Base-by-base conservation (phyloP, 805 yeast genomes). In the Candida ipomoeae region DNA sequence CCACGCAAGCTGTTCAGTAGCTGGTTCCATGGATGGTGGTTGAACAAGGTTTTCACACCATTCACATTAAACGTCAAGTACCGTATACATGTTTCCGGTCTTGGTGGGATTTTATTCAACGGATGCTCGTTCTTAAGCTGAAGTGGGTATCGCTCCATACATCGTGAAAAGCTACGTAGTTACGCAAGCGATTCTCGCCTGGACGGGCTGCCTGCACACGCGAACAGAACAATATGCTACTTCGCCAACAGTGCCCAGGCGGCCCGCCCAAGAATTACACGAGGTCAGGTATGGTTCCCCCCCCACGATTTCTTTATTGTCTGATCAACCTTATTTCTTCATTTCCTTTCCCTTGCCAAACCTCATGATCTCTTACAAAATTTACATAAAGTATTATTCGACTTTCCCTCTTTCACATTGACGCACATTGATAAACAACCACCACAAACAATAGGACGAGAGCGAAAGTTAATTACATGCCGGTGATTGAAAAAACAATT, bases 11-110 rank as follows among this genome's bases (percentile, higher is more conserved):
- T 64, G 29, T 71, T 63, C 32, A 68, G 63, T 34, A 77, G 73
- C 14, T 55, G 53, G 48, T 81, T 83, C 92, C 97, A 92, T 1
- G 97, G 97, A 53, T 83, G 80, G 63, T 88, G 89, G 59, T 87
- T 85, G 63, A 85, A 81, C 29, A 92, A 69, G 0, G 96, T 90
- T 46, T 89, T 81, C 47, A 83, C 66, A 0, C 97, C 97, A 61
- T 90, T 92, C 42, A 89, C 86, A 65, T 90, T 92, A 75, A 89
- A 92, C 0, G 94, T 74, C 15, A 86, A 67, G 40, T 79, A 70
- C n/a, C 90, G 67, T 3, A 80, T 46, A 11, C 62, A 50, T 20
- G 21, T 40, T 14, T 47, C 36, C 34, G 11, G 26, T 36, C 49
- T 55, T 14, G 36, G 7, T 3, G 60, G 60, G 7, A 57, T 41